Base-by-base conservation (phyloP, 768 basidiomycete genomes). In the Glaciozyma martinii region DNA sequence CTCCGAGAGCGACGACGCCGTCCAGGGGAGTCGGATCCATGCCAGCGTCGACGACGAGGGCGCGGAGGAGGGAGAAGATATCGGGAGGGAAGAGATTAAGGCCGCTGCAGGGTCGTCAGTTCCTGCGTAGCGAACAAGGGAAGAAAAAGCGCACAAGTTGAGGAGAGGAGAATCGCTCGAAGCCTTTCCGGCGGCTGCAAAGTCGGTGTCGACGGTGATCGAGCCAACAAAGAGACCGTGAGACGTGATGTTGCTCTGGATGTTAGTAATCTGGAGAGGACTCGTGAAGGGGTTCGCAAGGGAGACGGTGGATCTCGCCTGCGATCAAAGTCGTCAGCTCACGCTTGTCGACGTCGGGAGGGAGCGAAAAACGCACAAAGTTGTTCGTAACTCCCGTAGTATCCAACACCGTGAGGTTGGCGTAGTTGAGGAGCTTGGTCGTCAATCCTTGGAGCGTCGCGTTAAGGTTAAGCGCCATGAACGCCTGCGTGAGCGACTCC, bases 11-110 rank as follows among this genome's bases (percentile, higher is more conserved):
- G 13, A 88, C 83, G 62, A 89, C 84, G 13, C 79, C 81, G 66
- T 89, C 87, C 68, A 88, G 76, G 32, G 85, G 85, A 8, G 79
- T 77, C 1, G 82, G 81, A 64, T 82, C 78, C 59, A 86, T 73
- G 1, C 85, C 84, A 15, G 85, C 86, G 61, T 84, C 79, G 18
- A 84, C 79, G 5, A 85, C 85, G 16, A 88, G 79, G 7, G 80
- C 78, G n/a, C 86, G 82, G 40, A 85, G 85, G 29, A 88, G 77
- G 0, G 86, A 85, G 74, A 89, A 88, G 44, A 89, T 77, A n/a
- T 81, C 77, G 13, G 82, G 75, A 25, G 86, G 85, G 67, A 87
- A 83, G 67, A 84, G 80, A 73, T 87, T 86, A 81, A 88, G 81
- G 70, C 82, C 76, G 60, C 6, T 29, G 9, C 1, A 21, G 16